These are phyloP conservation scores for Brettanomyces bruxellensis DNA, from an alignment of 805 yeast species.

Conservation along the genomic window DNA sequence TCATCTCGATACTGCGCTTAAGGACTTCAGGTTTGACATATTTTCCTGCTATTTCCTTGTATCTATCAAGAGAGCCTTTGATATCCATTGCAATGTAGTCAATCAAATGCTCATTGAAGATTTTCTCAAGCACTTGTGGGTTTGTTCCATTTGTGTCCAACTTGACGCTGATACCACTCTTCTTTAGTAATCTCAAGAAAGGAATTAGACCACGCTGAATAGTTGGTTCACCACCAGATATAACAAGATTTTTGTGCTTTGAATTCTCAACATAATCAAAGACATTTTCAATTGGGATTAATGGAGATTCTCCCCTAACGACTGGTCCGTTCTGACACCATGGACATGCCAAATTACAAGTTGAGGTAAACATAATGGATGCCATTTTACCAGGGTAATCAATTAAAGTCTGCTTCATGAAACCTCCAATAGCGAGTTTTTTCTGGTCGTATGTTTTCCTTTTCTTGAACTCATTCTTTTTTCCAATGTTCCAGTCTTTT, in stretches of 20 bases:
- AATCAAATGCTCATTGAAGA: not conserved
- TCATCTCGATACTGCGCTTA: not conserved
- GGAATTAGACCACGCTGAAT: conserved; percentile 1
- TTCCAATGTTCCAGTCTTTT: conserved; percentile 1
- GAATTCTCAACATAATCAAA: not conserved
- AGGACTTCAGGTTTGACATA: not conserved
- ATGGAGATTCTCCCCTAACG: not conserved
- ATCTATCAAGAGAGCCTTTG: not conserved
- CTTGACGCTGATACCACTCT: not conserved
- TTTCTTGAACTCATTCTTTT: not conserved
- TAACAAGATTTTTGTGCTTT: conserved; percentile 1
- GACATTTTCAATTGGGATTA: not conserved
- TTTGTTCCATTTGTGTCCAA: conserved; percentile 1
- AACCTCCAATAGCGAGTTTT: not conserved
- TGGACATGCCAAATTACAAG: conserved; percentile 1
- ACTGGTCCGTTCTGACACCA: conserved; percentile 1
- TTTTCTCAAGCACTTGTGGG: not conserved
- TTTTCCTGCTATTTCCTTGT: not conserved
- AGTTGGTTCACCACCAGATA: conserved; percentile 1
- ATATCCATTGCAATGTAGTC: conserved; percentile 2
- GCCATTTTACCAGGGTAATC: conserved; percentile 2
- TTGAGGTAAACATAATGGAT: conserved; percentile 1
- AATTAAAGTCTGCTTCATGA: not conserved
- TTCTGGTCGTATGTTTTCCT: not conserved
- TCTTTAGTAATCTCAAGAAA: not conserved